Conservation (phyloP, 208 protist species). For the Leishmania tropica region DNA sequence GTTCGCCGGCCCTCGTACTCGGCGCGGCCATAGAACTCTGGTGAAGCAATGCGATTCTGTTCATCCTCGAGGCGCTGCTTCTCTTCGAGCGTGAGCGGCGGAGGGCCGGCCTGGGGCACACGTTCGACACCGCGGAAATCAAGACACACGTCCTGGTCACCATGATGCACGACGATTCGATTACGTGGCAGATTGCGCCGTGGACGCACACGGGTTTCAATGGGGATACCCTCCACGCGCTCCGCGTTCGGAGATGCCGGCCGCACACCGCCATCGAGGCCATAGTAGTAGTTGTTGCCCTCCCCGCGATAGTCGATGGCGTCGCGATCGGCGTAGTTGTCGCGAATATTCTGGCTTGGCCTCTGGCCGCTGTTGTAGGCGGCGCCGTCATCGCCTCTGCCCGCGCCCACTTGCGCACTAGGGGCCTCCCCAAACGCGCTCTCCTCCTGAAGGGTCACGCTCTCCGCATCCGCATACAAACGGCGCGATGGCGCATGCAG, state of each 20-base stretch:
- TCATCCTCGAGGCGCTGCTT: slow-evolving; percentile 36
- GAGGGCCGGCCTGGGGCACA: slow-evolving; percentile 52
- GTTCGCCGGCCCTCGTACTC: slow-evolving; percentile 29
- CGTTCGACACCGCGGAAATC: slow-evolving; percentile 34
- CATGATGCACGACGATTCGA: slow-evolving; percentile 34
- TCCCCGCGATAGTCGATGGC: background rate
- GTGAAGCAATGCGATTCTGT: slow-evolving; percentile 47
- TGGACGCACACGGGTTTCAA: slow-evolving; percentile 53
- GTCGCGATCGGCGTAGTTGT: slow-evolving; percentile 32
- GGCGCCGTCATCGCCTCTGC: background rate
- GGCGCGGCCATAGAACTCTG: slow-evolving; percentile 41
- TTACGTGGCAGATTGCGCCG: slow-evolving; percentile 35
- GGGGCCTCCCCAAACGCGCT: background rate
- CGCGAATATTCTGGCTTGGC: background rate
- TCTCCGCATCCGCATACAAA: slow-evolving; percentile 11
- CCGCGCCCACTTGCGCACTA: background rate
- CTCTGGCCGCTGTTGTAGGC: background rate
- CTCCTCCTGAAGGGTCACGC: slow-evolving; percentile 15
- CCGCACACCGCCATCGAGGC: slow-evolving; percentile 7
- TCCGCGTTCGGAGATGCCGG: slow-evolving; percentile 27
- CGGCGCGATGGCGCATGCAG: background rate
- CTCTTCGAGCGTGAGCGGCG: slow-evolving; percentile 42
- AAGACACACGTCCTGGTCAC: slow-evolving; percentile 32
- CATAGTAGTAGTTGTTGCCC: background rate
- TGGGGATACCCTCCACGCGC: slow-evolving; percentile 35